Percentiles rank a stretch among this genome's conserved stretches.
Conservation (phyloP, 2,329 filamentous ascomycete genomes). For the Trichoderma arundinaceum region DNA sequence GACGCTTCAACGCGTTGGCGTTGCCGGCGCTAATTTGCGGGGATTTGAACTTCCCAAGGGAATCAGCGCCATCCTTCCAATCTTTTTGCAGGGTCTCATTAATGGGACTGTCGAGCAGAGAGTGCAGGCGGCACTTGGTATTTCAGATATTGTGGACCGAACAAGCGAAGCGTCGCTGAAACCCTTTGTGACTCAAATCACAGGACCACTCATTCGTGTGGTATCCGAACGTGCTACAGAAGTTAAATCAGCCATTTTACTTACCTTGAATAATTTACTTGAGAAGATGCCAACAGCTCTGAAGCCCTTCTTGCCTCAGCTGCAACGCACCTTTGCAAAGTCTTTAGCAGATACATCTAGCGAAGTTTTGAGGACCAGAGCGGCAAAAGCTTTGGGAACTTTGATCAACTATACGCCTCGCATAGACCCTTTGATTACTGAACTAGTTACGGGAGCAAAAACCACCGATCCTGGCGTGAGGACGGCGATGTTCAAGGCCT, state of each 20-base stretch:
- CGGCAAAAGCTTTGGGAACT: slow-evolving; percentile 91
- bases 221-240: slow-evolving; percentile 96
- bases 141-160: slow-evolving; percentile 94
- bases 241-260: slow-evolving; percentile 91
- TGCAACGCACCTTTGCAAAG: slow-evolving; percentile 96
- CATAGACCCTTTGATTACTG: slow-evolving; percentile 89
- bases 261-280: slow-evolving; percentile 91
- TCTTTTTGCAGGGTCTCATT: slow-evolving; percentile 97
- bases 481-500: slow-evolving; percentile 94
- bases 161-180: slow-evolving; percentile 87
- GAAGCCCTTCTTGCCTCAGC: slow-evolving; percentile 94
- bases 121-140: slow-evolving; percentile 87
- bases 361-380: slow-evolving; percentile 82
- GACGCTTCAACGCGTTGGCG: slow-evolving; percentile 84
- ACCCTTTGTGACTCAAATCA: slow-evolving; percentile 96
- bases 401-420: slow-evolving; percentile 94
- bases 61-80: slow-evolving; percentile 93
- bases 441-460: slow-evolving; percentile 94
- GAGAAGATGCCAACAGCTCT: slow-evolving; percentile 96
- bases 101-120: slow-evolving; percentile 93
- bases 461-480: slow-evolving; percentile 83
- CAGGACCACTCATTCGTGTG: slow-evolving; percentile 94
- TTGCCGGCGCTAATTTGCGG: slow-evolving; percentile 80
- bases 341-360: slow-evolving; percentile 92
- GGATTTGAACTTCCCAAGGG: slow-evolving; percentile 95